A percentile compares a stretch with the other conserved stretches of the same genome.
These are phyloP conservation scores for Agrocybe praecox DNA, from an alignment of 768 basidiomycete genomes.

Conservation along the genomic window DNA sequence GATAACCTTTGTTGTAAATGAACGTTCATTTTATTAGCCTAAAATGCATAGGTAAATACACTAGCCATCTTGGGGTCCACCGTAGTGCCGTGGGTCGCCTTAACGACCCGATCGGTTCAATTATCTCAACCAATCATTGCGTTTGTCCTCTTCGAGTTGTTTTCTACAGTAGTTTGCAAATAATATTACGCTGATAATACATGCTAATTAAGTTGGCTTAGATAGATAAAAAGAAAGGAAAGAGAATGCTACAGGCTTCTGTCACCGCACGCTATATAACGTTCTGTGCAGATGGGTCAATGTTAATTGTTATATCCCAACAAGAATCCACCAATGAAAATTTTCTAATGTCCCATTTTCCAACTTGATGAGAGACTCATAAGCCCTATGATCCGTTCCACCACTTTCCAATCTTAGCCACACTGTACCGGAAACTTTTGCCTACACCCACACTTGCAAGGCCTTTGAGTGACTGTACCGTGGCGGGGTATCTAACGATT, in stretches of 20 bases:
- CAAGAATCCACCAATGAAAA: background rate
- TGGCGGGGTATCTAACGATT: conserved; percentile 84
- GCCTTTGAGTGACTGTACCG: conserved; percentile 85
- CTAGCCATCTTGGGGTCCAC: conserved; percentile 15
- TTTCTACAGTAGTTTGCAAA: too few relatives aligned
- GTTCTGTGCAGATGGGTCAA: background rate
- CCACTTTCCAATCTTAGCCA: conserved; percentile 87
- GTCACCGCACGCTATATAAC: background rate
- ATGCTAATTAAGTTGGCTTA: background rate
- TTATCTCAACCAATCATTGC: too few relatives aligned
- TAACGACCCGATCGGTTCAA: conserved; percentile 7
- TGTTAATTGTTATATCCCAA: background rate
- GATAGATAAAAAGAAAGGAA: background rate
- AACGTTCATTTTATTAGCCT: background rate
- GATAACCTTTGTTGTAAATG: background rate
- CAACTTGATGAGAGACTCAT: background rate
- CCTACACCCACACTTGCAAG: conserved; percentile 78
- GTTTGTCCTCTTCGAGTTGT: too few relatives aligned
- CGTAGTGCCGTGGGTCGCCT: conserved; percentile 5
- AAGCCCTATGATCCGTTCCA: conserved; percentile 46
- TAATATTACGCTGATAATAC: conserved; percentile 8
- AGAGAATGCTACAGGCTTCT: background rate
- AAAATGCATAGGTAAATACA: background rate
- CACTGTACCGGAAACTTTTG: conserved; percentile 76
- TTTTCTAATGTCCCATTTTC: background rate